Base-by-base conservation (phyloP, 805 yeast species). In the Kluyveromyces starmeri region DNA sequence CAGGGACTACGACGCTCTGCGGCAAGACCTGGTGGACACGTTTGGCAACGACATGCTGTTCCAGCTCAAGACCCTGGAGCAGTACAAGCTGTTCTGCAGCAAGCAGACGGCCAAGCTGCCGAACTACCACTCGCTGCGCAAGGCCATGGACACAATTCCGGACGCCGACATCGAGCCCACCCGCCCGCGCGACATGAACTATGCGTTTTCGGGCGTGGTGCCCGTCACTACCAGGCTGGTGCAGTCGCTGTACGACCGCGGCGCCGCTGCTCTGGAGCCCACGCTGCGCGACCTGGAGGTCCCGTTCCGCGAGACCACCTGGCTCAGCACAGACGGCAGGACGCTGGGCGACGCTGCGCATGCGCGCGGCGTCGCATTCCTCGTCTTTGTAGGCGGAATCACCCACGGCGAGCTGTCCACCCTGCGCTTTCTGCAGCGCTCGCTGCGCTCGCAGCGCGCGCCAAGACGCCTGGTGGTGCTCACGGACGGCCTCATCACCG, bases 361-460 rank as follows among this genome's bases (percentile, higher is more conserved):
- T 38, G 47, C 12, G 5, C 44, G 45, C 29, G 58, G 53, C 23
- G 38, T 49, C 2, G 53, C 58, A 39, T 49, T 84, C 40, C 45
- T 83, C 34, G 71, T 76, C 6, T 58, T 80, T 41, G 49, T 88
- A 26, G 97, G 97, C 10, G 97, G 98, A 1, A 62, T 88, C 6
- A 84, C 96, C 0, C 68, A 83, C 51, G 75, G 92, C 7, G 98
- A 89, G 55, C 64, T 88, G 12, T 73, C 89, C 3, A 76, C 86
- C 3, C 58, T 89, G 30, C 64, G 78, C 47, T 69, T 65, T 35
- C 64, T 83, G n/a, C 74, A 82, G 37, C 59, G 62, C 30, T 64
- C 63, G 16, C 41, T 63, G 22, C 53, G 59, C 7, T 44, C 48
- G 18, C 60, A 59, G 34, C 61, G 57, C 24, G 45, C 56, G 11